Evolutionary conservation across 2,329 filamentous ascomycete genomes (phyloP), one percentile per base, ranked within the genome.

Genomic region (Diplodia mutila): DNA sequence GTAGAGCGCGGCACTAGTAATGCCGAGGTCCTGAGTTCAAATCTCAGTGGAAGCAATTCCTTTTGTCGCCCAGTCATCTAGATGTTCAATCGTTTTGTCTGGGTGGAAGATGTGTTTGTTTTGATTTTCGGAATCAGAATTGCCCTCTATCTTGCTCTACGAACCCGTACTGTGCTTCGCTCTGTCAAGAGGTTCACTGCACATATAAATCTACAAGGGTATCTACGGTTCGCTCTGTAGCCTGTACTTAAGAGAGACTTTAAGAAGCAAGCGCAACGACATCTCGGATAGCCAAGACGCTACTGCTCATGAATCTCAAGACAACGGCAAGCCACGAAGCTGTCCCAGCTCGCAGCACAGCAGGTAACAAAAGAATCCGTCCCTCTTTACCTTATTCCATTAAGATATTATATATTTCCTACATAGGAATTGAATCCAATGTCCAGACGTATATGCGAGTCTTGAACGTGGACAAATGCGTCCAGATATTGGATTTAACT

Each of bases 1-100:
- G 64, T 66, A 66, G 64, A 66, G 64, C 64, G 64, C 64, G 64
- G 64, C 64, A 66, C 64, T 66, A 66, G 64, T 66, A 66, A 66
- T 66, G 64, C 64, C 64, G 64, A 66, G 64, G 64, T 66, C 64
- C 64, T 66, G 64, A 66, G 64, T 66, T 66, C 64, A 66, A 66
- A 66, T 66, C 64, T 66, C 64, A 66, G 64, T 66, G 64, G 64
- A 59, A 66, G 64, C 64, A 66, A 7, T 39, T 49, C 27, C 18
- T 66, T 66, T 66, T 66, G 42, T n/a, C 12, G n/a, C n/a, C n/a
- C 42, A 46, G n/a, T 1, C 18, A n/a, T 21, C 16, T 23, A 9
- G n/a, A 12, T 1, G 8, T 18, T 6, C 11, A n/a, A 37, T 52
- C 6, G 18, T 14, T 39, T 12, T 49, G 18, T 3, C 4, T 2